phyloP scores from a whole-genome alignment of 495 filamentous ascomycete genomes.

The Lindgomyces ingoldianus region DNA sequence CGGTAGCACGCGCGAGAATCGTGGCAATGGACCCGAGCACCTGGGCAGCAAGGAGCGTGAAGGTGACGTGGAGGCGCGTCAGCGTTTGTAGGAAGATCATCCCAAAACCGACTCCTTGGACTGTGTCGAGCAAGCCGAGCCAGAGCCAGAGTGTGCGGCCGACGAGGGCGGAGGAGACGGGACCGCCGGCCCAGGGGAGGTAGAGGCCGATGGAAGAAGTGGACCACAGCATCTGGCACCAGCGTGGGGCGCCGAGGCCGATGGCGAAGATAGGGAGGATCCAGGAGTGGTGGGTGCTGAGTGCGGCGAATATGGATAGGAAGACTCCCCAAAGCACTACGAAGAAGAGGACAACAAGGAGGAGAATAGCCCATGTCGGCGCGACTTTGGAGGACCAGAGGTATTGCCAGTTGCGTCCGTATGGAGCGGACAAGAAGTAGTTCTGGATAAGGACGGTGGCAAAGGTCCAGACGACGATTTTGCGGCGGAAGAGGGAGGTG shows the following conservation, averaged over 20 bases:
- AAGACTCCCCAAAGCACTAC: conserved; percentile 56
- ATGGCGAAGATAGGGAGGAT: conserved; percentile 67
- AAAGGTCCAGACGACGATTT: conserved; percentile 64
- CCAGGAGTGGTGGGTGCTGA: conserved; percentile 61
- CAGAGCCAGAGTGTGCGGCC: conserved; percentile 61
- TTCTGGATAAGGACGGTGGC: conserved; percentile 66
- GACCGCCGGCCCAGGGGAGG: conserved; percentile 59
- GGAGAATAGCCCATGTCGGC: conserved; percentile 54
- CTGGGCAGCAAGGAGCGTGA: conserved; percentile 57
- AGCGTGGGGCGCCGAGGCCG: conserved; percentile 63
- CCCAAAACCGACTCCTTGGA: conserved; percentile 62
- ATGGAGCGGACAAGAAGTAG: conserved; percentile 63
- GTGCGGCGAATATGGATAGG: conserved; percentile 52
- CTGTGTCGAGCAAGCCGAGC: conserved; percentile 62
- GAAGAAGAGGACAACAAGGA: conserved; percentile 62
- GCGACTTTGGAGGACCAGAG: conserved; percentile 58
- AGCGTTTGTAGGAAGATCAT: conserved; percentile 64
- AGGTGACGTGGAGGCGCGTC: conserved; percentile 59
- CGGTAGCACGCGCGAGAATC: conserved; percentile 59
- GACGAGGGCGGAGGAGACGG: conserved; percentile 54
- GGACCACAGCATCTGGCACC: conserved; percentile 68
- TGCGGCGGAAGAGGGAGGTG: conserved; percentile 57
- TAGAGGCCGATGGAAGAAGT: conserved; percentile 59
- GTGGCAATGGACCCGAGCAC: conserved; percentile 56
- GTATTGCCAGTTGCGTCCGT: conserved; percentile 65